These are phyloP conservation scores for Pseudozyma tsukubaensis DNA, from an alignment of 1,284 basidiomycete genomes.

Conservation along the genomic window DNA sequence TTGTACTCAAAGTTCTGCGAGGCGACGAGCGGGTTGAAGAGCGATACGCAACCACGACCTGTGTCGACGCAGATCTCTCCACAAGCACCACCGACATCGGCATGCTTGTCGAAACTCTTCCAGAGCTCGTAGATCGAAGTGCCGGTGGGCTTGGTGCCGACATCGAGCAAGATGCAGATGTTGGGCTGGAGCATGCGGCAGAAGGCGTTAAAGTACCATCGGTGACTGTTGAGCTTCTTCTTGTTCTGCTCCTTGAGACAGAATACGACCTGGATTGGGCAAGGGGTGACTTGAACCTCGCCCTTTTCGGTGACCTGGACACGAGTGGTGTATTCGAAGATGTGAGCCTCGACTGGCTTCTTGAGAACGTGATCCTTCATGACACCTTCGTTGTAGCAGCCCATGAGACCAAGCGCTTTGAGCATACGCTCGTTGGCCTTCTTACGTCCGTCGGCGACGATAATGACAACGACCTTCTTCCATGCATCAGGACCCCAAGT, in stretches of 20 bases:
- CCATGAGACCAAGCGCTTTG: conserved; percentile 77
- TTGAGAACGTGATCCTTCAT: conserved; percentile 92
- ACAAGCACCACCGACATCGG: conserved; percentile 93
- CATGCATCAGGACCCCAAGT: conserved; percentile 96
- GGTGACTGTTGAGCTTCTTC: conserved; percentile 65
- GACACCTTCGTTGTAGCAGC: conserved; percentile 76
- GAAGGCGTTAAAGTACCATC: conserved; percentile 69
- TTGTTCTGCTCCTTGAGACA: conserved; percentile 68
- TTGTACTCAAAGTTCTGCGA: conserved; percentile 69
- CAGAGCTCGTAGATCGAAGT: conserved; percentile 86
- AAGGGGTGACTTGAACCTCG: conserved; percentile 58
- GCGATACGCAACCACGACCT: conserved; percentile 74
- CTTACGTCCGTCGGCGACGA: conserved; percentile 93
- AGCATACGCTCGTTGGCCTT: conserved; percentile 92
- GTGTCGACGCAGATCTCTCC: conserved; percentile 93
- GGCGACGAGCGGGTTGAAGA: conserved; percentile 80
- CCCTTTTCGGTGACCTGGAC: conserved; percentile 93
- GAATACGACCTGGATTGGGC: conserved; percentile 70
- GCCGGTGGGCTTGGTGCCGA: conserved; percentile 84
- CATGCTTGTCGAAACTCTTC: conserved; percentile 96
- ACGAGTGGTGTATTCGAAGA: conserved; percentile 94
- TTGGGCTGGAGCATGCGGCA: conserved; percentile 74
- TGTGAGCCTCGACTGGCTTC: conserved; percentile 87
- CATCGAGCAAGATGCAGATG: conserved; percentile 92
- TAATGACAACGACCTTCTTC: conserved; percentile 80